phyloP scores from a whole-genome alignment of 2,329 filamentous ascomycete species.

The Aspergillus viridinutans region DNA sequence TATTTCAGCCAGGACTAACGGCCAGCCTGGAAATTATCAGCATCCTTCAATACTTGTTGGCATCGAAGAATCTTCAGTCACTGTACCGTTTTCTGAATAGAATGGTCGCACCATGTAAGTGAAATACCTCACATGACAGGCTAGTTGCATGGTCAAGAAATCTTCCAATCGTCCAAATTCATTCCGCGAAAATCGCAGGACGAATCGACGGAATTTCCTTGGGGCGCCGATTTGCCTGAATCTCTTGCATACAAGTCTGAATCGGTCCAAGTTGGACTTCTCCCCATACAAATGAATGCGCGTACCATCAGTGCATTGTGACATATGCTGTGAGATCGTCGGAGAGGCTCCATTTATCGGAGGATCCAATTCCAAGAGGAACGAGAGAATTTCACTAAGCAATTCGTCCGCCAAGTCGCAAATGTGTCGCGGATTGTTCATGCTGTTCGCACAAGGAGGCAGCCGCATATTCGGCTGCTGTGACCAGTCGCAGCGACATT shows the following conservation, averaged over 20 bases:
- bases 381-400: slow-evolving; percentile 30
- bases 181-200: slow-evolving; percentile 32
- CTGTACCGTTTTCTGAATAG: slow-evolving; percentile 37
- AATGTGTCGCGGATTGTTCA: slow-evolving; percentile 31
- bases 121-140: slow-evolving; percentile 34
- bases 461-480: slow-evolving; percentile 32
- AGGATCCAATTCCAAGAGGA: slow-evolving; percentile 21
- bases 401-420: slow-evolving; percentile 35
- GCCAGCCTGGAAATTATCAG: slow-evolving; percentile 30
- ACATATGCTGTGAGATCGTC: slow-evolving; percentile 6
- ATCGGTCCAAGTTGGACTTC: slow-evolving; percentile 35
- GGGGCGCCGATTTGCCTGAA: slow-evolving; percentile 40
- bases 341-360: slow-evolving; percentile 10
- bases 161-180: slow-evolving; percentile 33
- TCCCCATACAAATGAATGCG: slow-evolving; percentile 21
- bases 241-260: slow-evolving; percentile 38
- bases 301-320: slow-evolving; percentile 5
- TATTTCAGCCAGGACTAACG: slow-evolving; percentile 18
- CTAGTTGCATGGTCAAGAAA: slow-evolving; percentile 33
- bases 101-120: slow-evolving; percentile 41
- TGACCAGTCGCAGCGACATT: slow-evolving; percentile 29
- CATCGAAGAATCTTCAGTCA: slow-evolving; percentile 12
- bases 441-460: slow-evolving; percentile 26
- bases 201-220: slow-evolving; percentile 36
- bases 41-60: neutral